These are phyloP conservation scores for Fusarium falciforme DNA, from an alignment of 2,329 filamentous ascomycete species.

Conservation along the genomic window DNA sequence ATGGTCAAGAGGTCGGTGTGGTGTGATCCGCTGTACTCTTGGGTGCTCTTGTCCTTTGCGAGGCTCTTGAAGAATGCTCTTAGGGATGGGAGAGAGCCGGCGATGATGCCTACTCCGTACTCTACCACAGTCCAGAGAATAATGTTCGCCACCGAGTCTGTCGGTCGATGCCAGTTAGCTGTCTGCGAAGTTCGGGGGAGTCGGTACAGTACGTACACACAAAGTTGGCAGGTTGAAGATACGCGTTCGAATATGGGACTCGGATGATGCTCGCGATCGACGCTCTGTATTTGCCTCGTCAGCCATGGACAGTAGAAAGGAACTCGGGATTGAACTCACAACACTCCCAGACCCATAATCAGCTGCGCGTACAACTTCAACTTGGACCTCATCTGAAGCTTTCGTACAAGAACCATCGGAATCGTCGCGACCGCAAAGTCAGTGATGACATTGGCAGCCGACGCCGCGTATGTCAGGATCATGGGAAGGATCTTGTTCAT, in stretches of 20 bases:
- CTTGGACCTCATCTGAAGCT: neutral
- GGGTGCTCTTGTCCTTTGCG: neutral
- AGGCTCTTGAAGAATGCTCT: constrained; percentile 12
- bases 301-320: neutral
- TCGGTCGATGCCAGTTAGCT: neutral
- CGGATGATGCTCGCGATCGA: neutral
- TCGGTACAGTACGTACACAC: neutral
- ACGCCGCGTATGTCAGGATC: neutral
- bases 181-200: neutral
- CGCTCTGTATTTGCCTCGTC: neutral
- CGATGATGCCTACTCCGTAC: neutral
- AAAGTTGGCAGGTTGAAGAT: neutral
- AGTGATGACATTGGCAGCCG: neutral
- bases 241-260: neutral
- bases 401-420: neutral
- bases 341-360: neutral
- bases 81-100: constrained; percentile 2
- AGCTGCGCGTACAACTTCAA: neutral
- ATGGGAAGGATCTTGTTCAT: neutral
- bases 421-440: neutral
- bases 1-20: constrained; percentile 1
- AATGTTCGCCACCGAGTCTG: neutral
- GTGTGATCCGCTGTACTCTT: neutral
- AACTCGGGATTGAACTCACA: neutral
- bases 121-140: neutral